A percentile compares a stretch with the other conserved stretches of the same genome.
phyloP scores from a whole-genome alignment of 495 filamentous ascomycete genomes.

The Penicillium pulvis region DNA sequence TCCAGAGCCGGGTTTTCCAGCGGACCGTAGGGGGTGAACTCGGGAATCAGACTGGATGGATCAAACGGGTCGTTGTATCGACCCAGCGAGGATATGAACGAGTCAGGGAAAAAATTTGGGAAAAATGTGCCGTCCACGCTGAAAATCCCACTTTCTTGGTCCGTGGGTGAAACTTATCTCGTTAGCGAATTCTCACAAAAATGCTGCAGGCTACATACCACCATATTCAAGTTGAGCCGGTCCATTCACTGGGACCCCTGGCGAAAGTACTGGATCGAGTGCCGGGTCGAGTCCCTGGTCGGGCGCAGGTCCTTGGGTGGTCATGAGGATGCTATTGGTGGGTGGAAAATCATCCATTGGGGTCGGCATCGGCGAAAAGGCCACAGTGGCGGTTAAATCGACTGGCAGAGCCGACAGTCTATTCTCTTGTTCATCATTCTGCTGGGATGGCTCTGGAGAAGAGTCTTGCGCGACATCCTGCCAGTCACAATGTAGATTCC shows the following conservation, averaged over 20 bases:
- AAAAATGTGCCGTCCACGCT: constrained; percentile 40
- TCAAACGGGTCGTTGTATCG: constrained; percentile 34
- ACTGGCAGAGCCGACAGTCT: not conserved
- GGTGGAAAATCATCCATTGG: constrained; percentile 20
- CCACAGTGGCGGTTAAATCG: constrained; percentile 11
- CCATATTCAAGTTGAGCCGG: constrained; percentile 21
- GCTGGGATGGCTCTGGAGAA: constrained; percentile 23
- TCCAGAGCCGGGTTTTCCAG: constrained; percentile 51
- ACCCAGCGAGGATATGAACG: constrained; percentile 30
- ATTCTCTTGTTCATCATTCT: constrained; percentile 14
- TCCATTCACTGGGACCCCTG: not conserved
- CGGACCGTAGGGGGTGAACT: constrained; percentile 30
- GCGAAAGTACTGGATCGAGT: constrained; percentile 7
- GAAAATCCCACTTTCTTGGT: constrained; percentile 38
- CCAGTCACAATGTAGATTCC: constrained; percentile 48
- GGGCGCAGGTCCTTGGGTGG: constrained; percentile 36
- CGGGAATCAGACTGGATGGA: constrained; percentile 23
- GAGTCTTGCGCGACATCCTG: constrained; percentile 30
- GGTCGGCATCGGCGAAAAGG: constrained; percentile 19
- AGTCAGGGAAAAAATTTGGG: constrained; percentile 39
- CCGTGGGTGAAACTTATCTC: constrained; percentile 22
- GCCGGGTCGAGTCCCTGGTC: constrained; percentile 15
- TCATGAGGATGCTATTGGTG: not conserved
- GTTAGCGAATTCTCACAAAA: not conserved
- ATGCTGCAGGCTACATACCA: constrained; percentile 15